Conservation (phyloP, 129 eudicot genomes). For the Flaveria bidentis region DNA sequence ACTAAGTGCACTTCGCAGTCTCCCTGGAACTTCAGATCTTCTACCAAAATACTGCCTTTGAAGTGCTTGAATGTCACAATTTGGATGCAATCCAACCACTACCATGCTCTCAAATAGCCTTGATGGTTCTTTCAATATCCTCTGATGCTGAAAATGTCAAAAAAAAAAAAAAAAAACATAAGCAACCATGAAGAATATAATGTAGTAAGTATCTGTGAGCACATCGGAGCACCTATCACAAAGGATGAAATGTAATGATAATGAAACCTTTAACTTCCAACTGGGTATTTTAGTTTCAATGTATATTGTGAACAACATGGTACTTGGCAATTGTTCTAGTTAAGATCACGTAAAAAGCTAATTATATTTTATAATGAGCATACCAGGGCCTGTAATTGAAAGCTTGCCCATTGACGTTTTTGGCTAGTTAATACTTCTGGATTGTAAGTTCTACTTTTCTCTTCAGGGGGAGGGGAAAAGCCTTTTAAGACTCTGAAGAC, state of each 20-base stretch:
- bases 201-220: slow-evolving; percentile 15
- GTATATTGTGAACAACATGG: not conserved
- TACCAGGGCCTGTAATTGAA: slow-evolving; percentile 84
- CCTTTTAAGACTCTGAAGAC: slow-evolving; percentile 81
- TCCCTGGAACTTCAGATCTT: slow-evolving; percentile 83
- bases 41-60: slow-evolving; percentile 67
- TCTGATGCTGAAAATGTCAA: slow-evolving; percentile 62
- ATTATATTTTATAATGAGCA: not conserved
- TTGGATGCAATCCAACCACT: slow-evolving; percentile 94
- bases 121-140: slow-evolving; percentile 82
- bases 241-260: not conserved
- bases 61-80: slow-evolving; percentile 75
- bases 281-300: not conserved
- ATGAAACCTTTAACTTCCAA: not conserved
- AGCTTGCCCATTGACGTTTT: slow-evolving; percentile 99
- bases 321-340: not conserved
- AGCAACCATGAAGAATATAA: slow-evolving; percentile 12
- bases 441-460: slow-evolving; percentile 61
- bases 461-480: slow-evolving; percentile 69
- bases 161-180: not conserved
- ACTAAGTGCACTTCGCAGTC: slow-evolving; percentile 65
- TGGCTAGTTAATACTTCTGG: slow-evolving; percentile 96
- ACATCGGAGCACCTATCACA: slow-evolving; percentile 2
- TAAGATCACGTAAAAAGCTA: not conserved
- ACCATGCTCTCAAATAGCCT: slow-evolving; percentile 96